Base-by-base conservation (phyloP, 108 stramenopile species). In the Cyclotella baltica region DNA sequence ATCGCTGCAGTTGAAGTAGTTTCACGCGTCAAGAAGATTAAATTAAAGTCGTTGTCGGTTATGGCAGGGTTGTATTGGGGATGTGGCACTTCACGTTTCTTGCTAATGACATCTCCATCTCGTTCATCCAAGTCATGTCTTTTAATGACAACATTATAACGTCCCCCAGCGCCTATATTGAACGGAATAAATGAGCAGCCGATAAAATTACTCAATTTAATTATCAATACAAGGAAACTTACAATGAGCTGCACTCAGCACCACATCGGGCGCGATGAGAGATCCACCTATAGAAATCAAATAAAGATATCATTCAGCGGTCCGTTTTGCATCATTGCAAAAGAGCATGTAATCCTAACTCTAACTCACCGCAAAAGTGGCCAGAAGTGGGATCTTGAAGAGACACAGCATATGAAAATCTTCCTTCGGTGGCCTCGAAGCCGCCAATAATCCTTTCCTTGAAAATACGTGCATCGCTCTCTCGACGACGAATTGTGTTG, bases 191-290 rank as follows among this genome's bases (percentile, higher is more conserved):
- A n/a, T n/a, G n/a, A n/a, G n/a, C n/a, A n/a, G n/a, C n/a, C n/a
- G n/a, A n/a, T n/a, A n/a, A n/a, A n/a, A n/a, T n/a, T n/a, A n/a
- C n/a, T n/a, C n/a, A n/a, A n/a, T n/a, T n/a, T n/a, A n/a, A n/a
- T n/a, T n/a, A n/a, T n/a, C n/a, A n/a, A n/a, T n/a, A n/a, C n/a
- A n/a, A n/a, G n/a, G n/a, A n/a, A n/a, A n/a, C 28, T 34, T 13
- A 29, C 80, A 81, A 40, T 80, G 79, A 34, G 79, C 79, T 2
- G 79, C 79, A 19, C 50, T 48, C 2, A 80, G 11, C 3, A 81
- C 71, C 9, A 81, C 69, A 30, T 81, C 75, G 23, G 37, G 53
- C 2, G 73, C 62, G 35, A 76, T 70, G 46, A 81, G 10, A 10
- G 58, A 62, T n/a, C 75, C 80, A 13, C 80, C 37, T 1, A 40